Percentiles rank a stretch among this genome's conserved stretches.
Evolutionary conservation across 768 basidiomycete species (phyloP).

Genomic region (Lactarius sp.): DNA sequence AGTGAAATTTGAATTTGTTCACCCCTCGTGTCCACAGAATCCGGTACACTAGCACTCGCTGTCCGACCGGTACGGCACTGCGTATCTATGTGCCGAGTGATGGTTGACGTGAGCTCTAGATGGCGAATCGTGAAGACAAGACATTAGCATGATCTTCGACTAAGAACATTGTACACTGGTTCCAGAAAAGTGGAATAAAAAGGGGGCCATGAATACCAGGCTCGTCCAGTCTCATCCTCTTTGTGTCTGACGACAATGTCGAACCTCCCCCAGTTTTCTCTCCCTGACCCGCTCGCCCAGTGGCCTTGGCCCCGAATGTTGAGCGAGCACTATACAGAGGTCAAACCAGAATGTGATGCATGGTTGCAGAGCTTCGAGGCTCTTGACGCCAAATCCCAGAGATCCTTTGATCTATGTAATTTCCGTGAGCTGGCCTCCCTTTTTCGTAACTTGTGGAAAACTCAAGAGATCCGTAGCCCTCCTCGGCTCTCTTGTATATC

Average conservation of each 20-base stretch:
- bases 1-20: too few relatives aligned
- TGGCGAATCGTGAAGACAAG: too few relatives aligned
- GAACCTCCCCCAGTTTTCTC: neutral
- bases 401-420: neutral
- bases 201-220: neutral
- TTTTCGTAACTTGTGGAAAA: neutral
- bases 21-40: too few relatives aligned
- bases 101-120: too few relatives aligned
- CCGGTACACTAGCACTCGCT: too few relatives aligned
- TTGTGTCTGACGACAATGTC: neutral
- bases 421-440: neutral
- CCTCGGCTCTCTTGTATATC: neutral
- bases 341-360: neutral
- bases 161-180: too few relatives aligned
- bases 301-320: neutral
- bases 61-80: too few relatives aligned
- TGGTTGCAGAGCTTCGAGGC: neutral
- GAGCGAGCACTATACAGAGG: neutral
- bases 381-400: neutral
- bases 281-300: neutral
- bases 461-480: neutral
- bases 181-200: too few relatives aligned
- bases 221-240: neutral
- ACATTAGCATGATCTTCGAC: too few relatives aligned
- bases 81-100: too few relatives aligned